These are phyloP conservation scores for Mycena kentingensis DNA, from an alignment of 768 basidiomycete species.

Conservation along the genomic window DNA sequence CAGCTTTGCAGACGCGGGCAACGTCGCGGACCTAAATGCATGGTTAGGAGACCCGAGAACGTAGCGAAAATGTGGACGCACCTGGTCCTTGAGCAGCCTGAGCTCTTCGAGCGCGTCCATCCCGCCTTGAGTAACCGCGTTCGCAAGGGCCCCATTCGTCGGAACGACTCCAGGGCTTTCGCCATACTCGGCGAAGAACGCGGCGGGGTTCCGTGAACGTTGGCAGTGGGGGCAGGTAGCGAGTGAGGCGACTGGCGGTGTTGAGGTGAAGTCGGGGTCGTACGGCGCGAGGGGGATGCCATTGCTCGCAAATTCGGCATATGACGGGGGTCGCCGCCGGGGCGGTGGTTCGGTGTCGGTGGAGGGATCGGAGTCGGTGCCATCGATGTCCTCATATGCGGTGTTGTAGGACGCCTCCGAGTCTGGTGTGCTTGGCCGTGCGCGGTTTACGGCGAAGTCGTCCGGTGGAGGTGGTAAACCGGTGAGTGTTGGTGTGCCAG, in stretches of 20 bases:
- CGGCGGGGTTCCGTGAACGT: conserved; percentile 3
- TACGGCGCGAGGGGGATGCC: not conserved
- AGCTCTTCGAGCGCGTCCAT: conserved; percentile 73
- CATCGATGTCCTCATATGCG: conserved; percentile 3
- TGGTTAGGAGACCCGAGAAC: not conserved
- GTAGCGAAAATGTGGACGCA: conserved; percentile 1
- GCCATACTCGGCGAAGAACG: conserved; percentile 8
- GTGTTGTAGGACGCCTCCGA: conserved; percentile 9
- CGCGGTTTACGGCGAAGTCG: not conserved
- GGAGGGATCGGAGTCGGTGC: not conserved
- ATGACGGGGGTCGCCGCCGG: not conserved
- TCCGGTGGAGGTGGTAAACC: not conserved
- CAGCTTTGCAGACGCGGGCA: conserved; percentile 71
- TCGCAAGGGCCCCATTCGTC: conserved; percentile 55
- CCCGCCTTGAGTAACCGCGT: conserved; percentile 58
- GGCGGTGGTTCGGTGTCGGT: not conserved
- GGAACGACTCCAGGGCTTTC: conserved; percentile 43
- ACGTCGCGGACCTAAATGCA: conserved; percentile 58
- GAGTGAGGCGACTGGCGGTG: not conserved
- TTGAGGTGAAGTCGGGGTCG: conserved; percentile 1
- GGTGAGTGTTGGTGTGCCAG: conserved; percentile 3
- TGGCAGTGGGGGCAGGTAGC: conserved; percentile 20
- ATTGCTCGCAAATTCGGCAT: not conserved
- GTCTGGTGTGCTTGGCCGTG: conserved; percentile 3
- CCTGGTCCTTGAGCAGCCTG: conserved; percentile 66